Evolutionary conservation across 805 yeast genomes (phyloP).

Genomic region (Metschnikowia corniflorae): DNA sequence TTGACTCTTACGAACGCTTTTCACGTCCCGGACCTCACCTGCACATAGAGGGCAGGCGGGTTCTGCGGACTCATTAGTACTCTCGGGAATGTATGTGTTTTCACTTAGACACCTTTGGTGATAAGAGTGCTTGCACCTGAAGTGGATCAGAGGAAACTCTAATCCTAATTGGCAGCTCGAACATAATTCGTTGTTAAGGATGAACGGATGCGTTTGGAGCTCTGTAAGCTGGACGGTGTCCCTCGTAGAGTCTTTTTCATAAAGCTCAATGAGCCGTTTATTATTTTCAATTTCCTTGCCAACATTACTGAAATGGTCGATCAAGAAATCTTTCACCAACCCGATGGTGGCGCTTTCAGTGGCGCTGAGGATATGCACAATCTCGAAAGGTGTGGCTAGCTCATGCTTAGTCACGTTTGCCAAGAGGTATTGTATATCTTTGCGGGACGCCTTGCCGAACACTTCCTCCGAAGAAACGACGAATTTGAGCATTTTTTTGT

Average conservation of each 20-base stretch:
- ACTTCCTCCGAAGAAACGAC: constrained; percentile 54
- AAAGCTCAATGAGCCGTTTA: constrained; percentile 59
- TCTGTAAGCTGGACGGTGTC: constrained; percentile 52
- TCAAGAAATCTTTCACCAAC: constrained; percentile 62
- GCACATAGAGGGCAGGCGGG: constrained; percentile 69
- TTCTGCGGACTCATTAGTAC: constrained; percentile 5
- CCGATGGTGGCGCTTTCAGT: constrained; percentile 69
- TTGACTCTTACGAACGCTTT: constrained; percentile 37
- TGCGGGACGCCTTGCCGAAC: constrained; percentile 49
- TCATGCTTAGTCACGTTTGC: constrained; percentile 48
- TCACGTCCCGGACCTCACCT: constrained; percentile 3
- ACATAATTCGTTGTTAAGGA: constrained; percentile 63
- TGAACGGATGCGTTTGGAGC: constrained; percentile 43
- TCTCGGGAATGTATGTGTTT: constrained; percentile 29
- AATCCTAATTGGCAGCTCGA: constrained; percentile 59
- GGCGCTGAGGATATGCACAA: constrained; percentile 63
- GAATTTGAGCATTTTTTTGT: constrained; percentile 59
- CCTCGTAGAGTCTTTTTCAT: constrained; percentile 60
- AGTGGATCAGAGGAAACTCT: constrained; percentile 78
- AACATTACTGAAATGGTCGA: constrained; percentile 57
- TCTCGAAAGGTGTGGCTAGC: constrained; percentile 68
- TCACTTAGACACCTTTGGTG: constrained; percentile 76
- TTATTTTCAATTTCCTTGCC: constrained; percentile 67
- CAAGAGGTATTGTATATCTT: constrained; percentile 47
- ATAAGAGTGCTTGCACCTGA: constrained; percentile 81